phyloP scores from a whole-genome alignment of 352 stramenopile genomes.

The Phytophthora ohioensis region DNA sequence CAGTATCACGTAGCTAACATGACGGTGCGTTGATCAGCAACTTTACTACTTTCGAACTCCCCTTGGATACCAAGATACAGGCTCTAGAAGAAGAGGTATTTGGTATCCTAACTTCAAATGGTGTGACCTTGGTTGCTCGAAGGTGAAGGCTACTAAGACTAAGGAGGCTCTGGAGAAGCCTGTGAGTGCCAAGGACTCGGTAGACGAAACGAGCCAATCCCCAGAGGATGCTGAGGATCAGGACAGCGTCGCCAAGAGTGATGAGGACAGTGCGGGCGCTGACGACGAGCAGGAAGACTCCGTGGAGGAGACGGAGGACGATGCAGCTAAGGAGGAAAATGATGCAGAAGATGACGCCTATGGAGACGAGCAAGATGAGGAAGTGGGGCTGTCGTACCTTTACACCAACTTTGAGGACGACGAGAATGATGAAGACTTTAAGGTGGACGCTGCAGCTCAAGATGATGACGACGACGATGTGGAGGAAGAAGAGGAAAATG shows the following conservation, averaged over 20 bases:
- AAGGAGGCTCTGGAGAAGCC: slow-evolving; percentile 20
- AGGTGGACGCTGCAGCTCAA: slow-evolving; percentile 34
- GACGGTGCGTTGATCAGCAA: slow-evolving; percentile 28
- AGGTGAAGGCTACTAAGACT: slow-evolving; percentile 31
- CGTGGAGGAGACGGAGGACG: slow-evolving; percentile 42
- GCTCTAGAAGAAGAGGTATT: background rate
- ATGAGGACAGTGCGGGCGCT: slow-evolving; percentile 35
- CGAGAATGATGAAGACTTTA: slow-evolving; percentile 53
- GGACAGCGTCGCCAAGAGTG: slow-evolving; percentile 30
- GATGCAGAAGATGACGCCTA: slow-evolving; percentile 41
- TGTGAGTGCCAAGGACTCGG: slow-evolving; percentile 25
- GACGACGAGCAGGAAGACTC: slow-evolving; percentile 53
- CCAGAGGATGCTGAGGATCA: slow-evolving; percentile 36
- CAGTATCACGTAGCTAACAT: slow-evolving; percentile 18
- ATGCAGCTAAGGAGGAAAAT: slow-evolving; percentile 38
- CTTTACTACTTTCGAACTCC: background rate
- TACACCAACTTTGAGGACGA: slow-evolving; percentile 75
- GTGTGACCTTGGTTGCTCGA: slow-evolving; percentile 15
- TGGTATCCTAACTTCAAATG: slow-evolving; percentile 28
- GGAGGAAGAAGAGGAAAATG: slow-evolving; percentile 39
- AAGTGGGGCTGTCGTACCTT: slow-evolving; percentile 71
- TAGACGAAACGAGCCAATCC: slow-evolving; percentile 28
- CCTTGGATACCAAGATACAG: slow-evolving; percentile 1
- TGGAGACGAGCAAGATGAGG: slow-evolving; percentile 41
- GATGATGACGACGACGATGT: slow-evolving; percentile 66